A percentile compares a stretch with the other conserved stretches of the same genome.
These are phyloP conservation scores for Capsella bursapastoris DNA, from an alignment of 345 rosid genomes.

Conservation along the genomic window DNA sequence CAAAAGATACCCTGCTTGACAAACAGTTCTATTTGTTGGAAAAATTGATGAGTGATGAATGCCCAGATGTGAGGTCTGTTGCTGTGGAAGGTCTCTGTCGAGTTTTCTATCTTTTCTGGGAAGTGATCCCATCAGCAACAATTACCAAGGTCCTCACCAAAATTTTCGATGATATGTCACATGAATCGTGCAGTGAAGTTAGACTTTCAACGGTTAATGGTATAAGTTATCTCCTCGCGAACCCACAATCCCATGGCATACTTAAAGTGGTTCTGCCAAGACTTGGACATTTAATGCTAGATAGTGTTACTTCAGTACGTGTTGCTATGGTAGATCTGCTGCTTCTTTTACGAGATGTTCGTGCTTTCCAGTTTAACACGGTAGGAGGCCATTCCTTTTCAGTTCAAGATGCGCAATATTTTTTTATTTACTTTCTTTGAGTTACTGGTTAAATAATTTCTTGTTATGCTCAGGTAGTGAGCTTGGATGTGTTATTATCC, in stretches of 20 bases:
- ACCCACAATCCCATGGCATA: slow-evolving; percentile 88
- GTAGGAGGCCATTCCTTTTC: slow-evolving; percentile 46
- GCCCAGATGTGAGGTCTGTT: slow-evolving; percentile 85
- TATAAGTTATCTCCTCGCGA: slow-evolving; percentile 80
- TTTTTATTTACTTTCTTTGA: not conserved
- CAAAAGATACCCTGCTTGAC: slow-evolving; percentile 74
- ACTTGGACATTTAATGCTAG: slow-evolving; percentile 70
- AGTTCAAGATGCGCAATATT: slow-evolving; percentile 4
- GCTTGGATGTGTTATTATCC: slow-evolving; percentile 63
- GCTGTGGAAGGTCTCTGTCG: slow-evolving; percentile 97
- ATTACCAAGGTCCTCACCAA: slow-evolving; percentile 77
- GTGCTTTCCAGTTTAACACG: slow-evolving; percentile 82
- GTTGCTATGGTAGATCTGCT: slow-evolving; percentile 80
- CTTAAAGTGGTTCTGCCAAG: slow-evolving; percentile 88
- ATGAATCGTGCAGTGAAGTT: slow-evolving; percentile 75
- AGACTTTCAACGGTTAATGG: slow-evolving; percentile 87
- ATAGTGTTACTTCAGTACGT: slow-evolving; percentile 62
- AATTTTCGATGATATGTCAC: slow-evolving; percentile 70
- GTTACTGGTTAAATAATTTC: slow-evolving; percentile 28
- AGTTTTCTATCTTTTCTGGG: slow-evolving; percentile 90
- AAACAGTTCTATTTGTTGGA: slow-evolving; percentile 89
- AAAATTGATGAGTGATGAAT: slow-evolving; percentile 76
- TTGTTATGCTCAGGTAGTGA: slow-evolving; percentile 66
- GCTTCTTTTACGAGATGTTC: slow-evolving; percentile 69
- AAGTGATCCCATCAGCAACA: slow-evolving; percentile 78